Evolutionary conservation across 495 filamentous ascomycete genomes (phyloP), one percentile per base, ranked within the genome.

Genomic region (Penicillium macrosclerotiorum): DNA sequence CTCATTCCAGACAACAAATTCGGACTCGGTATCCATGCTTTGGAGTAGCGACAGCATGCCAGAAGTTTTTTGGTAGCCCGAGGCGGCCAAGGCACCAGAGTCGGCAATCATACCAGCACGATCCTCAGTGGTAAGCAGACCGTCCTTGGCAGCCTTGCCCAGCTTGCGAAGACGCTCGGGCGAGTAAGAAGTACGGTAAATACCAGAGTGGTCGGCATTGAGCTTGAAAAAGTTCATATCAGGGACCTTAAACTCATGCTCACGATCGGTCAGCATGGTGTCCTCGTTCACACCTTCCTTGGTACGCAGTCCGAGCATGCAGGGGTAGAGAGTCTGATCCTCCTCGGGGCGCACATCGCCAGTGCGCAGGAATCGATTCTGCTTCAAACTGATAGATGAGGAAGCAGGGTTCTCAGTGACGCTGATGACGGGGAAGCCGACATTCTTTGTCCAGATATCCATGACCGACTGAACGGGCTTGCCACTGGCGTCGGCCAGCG

Each of bases 41-140:
- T 91, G 83, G 42, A 98, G 73, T 4, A 98, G 78, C 39, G 84
- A 89, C 13, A 98, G 71, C 41, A 96, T 73, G 11, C 89, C 89
- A 12, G 92, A 96, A 3, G 93, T 95, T 64, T 84, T 90, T 67
- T 95, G 89, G 64, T 93, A 96, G 22, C 92, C 92, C 12, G 89
- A 91, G 4, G 87, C 77, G 42, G 92, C 88, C 52, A 98, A 75
- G 32, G 93, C 89, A 53, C 90, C 91, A 8, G 93, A 89, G 63
- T 98, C 93, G 22, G 91, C 91, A 52, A 98, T 86, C 85, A 98
- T 89, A 60, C 93, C 93, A 34, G 91, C 90, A 37, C 92, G 83
- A 62, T 96, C 92, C 65, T 95, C 89, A 24, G 93, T 87, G n/a
- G 80, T 87, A 29, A 98, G 74, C n/a, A 92, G 74, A 1, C 88